Percentiles rank a stretch among this genome's conserved stretches.
phyloP scores from a whole-genome alignment of 192 early-diverging fungal species.

The Podila minutissima region DNA sequence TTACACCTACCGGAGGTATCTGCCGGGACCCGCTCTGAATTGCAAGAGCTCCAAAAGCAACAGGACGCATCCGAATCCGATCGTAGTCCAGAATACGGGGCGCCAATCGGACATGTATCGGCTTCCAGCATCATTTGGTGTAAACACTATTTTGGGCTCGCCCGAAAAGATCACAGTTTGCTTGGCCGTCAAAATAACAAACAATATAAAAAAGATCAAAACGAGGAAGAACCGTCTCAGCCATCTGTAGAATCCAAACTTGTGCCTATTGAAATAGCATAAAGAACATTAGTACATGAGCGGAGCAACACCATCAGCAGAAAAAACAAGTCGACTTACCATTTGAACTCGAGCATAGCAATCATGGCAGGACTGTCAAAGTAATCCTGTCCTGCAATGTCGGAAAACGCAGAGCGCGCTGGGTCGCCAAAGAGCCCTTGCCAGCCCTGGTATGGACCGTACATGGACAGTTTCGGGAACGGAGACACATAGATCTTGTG shows the following conservation, averaged over 20 bases:
- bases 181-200: constrained; percentile 20
- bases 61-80: constrained; percentile 19
- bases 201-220: constrained; percentile 24
- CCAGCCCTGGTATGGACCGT: constrained; percentile 33
- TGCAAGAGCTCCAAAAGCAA: constrained; percentile 22
- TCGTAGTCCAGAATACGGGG: constrained; percentile 13
- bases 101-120: constrained; percentile 17
- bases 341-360: constrained; percentile 40
- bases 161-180: constrained; percentile 7
- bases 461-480: constrained; percentile 50
- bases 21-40: constrained; percentile 23
- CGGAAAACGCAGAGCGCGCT: constrained; percentile 32
- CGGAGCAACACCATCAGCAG: neutral
- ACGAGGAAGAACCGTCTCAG: constrained; percentile 15
- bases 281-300: neutral
- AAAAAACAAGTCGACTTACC: constrained; percentile 11
- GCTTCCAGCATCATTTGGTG: neutral
- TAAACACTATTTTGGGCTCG: neutral
- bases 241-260: constrained; percentile 39
- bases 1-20: constrained; percentile 22
- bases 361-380: constrained; percentile 52
- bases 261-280: constrained; percentile 21
- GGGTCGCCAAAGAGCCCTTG: neutral
- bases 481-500: constrained; percentile 47
- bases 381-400: constrained; percentile 47